phyloP scores from a whole-genome alignment of 768 basidiomycete species.

The Mycena vulgaris region DNA sequence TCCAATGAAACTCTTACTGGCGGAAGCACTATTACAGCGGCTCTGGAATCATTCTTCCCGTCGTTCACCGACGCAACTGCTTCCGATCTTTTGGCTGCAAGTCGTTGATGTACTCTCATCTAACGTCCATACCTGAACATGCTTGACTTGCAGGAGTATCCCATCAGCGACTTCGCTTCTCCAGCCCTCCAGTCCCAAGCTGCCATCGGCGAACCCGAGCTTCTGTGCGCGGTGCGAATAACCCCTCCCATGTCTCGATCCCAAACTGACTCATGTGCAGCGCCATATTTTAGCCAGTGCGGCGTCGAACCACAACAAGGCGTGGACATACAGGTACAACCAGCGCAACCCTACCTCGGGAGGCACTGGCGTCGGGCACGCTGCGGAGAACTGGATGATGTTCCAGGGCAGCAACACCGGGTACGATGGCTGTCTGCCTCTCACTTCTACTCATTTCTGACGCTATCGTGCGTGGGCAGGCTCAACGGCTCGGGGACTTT shows the following conservation, averaged over 20 bases:
- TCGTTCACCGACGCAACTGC: constrained; percentile 57
- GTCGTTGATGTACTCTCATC: not conserved
- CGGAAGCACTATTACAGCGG: constrained; percentile 54
- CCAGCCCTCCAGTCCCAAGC: constrained; percentile 59
- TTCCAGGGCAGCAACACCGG: constrained; percentile 74
- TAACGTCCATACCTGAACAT: not conserved
- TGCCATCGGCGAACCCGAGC: constrained; percentile 63
- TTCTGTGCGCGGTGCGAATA: constrained; percentile 65
- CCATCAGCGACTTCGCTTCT: constrained; percentile 61
- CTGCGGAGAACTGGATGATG: constrained; percentile 81
- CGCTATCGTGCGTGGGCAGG: constrained; percentile 41
- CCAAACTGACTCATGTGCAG: constrained; percentile 40
- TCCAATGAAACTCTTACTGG: constrained; percentile 72
- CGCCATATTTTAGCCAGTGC: constrained; percentile 62
- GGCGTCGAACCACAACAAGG: constrained; percentile 51
- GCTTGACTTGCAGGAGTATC: constrained; percentile 12
- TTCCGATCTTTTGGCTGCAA: constrained; percentile 52
- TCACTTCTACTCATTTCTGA: not conserved
- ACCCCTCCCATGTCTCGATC: not conserved
- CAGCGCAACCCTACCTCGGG: constrained; percentile 63
- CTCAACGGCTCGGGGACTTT: constrained; percentile 70
- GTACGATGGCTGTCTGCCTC: constrained; percentile 47
- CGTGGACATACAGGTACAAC: constrained; percentile 75
- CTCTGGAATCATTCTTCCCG: constrained; percentile 62
- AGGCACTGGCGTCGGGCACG: constrained; percentile 58